A percentile compares a stretch with the other conserved stretches of the same genome.
Evolutionary conservation across 352 stramenopile species (phyloP).

Genomic region (Hyaloperonospora brassicae): DNA sequence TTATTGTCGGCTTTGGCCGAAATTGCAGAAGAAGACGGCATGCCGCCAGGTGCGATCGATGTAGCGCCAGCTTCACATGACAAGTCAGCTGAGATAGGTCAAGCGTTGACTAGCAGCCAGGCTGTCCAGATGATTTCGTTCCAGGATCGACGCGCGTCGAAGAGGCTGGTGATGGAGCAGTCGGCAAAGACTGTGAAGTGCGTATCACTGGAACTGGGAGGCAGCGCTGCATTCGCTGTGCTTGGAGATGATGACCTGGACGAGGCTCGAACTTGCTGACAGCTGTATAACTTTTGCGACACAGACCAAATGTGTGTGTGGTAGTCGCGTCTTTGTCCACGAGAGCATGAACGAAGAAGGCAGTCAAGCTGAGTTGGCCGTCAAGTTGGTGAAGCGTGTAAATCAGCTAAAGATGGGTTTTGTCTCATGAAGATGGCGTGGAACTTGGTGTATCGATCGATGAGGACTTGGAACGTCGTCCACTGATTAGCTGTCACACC

Average conservation of each 20-base stretch:
- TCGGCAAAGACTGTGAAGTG: slow-evolving; percentile 74
- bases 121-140: slow-evolving; percentile 88
- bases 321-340: slow-evolving; percentile 93
- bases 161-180: slow-evolving; percentile 74
- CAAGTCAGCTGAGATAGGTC: slow-evolving; percentile 69
- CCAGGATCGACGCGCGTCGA: slow-evolving; percentile 76
- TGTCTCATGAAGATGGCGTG: slow-evolving; percentile 59
- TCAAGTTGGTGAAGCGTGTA: slow-evolving; percentile 65
- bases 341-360: no score
- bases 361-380: slow-evolving; percentile 90
- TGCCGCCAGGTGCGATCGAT: slow-evolving; percentile 87
- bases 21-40: slow-evolving; percentile 81
- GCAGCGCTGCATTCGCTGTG: slow-evolving; percentile 90
- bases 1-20: slow-evolving; percentile 86
- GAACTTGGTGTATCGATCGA: no score
- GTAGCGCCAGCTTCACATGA: slow-evolving; percentile 65
- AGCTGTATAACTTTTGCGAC: slow-evolving; percentile 84
- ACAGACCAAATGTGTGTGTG: slow-evolving; percentile 86
- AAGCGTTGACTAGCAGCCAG: slow-evolving; percentile 52
- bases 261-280: slow-evolving; percentile 79
- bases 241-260: slow-evolving; percentile 86
- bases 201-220: slow-evolving; percentile 86
- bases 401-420: slow-evolving; percentile 85
- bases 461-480: no score
- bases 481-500: slow-evolving; percentile 91